phyloP scores from a whole-genome alignment of 306 rosid species.

The Rubus idaeus region DNA sequence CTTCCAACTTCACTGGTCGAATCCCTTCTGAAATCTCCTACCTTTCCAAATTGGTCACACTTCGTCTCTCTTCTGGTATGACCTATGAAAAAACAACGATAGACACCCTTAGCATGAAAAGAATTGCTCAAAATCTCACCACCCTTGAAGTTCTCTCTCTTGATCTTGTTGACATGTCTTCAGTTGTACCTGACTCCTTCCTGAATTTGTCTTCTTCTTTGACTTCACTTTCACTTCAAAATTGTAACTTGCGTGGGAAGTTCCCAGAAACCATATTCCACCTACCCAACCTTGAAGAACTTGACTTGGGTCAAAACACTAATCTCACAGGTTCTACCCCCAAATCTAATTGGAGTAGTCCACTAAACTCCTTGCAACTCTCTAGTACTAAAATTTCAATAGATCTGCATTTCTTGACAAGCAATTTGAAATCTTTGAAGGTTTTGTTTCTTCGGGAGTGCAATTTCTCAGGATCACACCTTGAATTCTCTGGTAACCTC shows the following conservation, averaged over 20 bases:
- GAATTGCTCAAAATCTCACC: conserved; percentile 8
- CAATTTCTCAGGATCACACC: not conserved
- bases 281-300: not conserved
- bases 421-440: not conserved
- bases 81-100: not conserved
- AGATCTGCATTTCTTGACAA: not conserved
- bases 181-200: not conserved
- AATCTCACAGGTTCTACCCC: not conserved
- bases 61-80: no score
- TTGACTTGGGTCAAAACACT: fast-evolving
- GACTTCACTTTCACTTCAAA: not conserved
- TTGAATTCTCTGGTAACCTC: not conserved
- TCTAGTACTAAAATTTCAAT: not conserved
- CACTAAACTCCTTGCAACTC: not conserved
- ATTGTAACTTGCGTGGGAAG: not conserved
- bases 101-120: not conserved
- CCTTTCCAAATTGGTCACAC: conserved; percentile 3
- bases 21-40: conserved; percentile 3
- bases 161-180: not conserved
- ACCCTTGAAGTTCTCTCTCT: not conserved
- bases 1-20: not conserved
- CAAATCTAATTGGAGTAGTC: conserved; percentile 13
- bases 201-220: no score
- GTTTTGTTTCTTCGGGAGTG: not conserved
- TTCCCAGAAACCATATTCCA: not conserved